phyloP scores from a whole-genome alignment of 352 stramenopile species.

The Phytophthora palmivora region DNA sequence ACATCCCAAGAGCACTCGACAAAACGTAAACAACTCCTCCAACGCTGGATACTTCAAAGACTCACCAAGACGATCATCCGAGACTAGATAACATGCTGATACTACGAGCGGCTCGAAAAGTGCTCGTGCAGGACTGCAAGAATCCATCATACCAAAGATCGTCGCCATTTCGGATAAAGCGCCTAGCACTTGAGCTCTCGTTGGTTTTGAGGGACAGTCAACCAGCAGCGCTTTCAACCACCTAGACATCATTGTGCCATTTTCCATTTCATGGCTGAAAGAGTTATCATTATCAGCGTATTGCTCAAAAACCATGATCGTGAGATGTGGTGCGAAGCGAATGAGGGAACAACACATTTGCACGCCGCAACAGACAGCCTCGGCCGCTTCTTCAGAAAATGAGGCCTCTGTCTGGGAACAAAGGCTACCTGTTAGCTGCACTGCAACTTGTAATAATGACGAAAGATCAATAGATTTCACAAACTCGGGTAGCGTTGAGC shows the following conservation, averaged over 20 bases:
- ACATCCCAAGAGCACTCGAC: constrained; percentile 20
- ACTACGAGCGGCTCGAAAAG: constrained; percentile 39
- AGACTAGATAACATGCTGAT: constrained; percentile 29
- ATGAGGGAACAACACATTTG: constrained; percentile 39
- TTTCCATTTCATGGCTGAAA: not conserved
- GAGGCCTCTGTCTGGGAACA: not conserved
- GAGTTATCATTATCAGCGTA: not conserved
- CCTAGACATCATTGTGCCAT: constrained; percentile 2
- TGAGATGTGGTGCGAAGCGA: constrained; percentile 22
- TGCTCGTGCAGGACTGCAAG: constrained; percentile 5
- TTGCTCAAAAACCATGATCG: constrained; percentile 10
- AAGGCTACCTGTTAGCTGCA: constrained; percentile 14
- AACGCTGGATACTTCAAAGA: constrained; percentile 6
- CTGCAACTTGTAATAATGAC: constrained; percentile 17
- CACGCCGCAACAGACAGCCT: constrained; percentile 29
- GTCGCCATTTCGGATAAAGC: constrained; percentile 29
- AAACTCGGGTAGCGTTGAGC: constrained; percentile 45
- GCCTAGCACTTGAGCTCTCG: constrained; percentile 24
- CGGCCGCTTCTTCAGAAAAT: constrained; percentile 38
- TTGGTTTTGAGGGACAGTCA: constrained; percentile 31
- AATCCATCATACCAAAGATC: constrained; percentile 16
- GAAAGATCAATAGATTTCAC: constrained; percentile 35
- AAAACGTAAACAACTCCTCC: constrained; percentile 38
- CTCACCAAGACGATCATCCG: constrained; percentile 1
- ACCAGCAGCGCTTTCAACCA: constrained; percentile 39